Evolutionary conservation across 768 basidiomycete species (phyloP).

Genomic region (Amanita molliuscula): DNA sequence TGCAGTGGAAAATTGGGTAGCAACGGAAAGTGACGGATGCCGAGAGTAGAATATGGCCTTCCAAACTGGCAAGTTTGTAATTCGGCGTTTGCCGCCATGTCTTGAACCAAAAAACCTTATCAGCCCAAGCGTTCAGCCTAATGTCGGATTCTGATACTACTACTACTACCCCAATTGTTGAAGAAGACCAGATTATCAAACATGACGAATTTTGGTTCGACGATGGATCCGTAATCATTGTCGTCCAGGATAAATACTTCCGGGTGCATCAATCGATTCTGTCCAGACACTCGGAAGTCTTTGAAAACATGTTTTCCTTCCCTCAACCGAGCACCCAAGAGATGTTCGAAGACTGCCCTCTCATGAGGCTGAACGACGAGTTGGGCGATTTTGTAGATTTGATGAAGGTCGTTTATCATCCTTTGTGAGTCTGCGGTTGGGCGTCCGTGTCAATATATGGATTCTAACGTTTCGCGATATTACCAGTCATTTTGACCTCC

Average conservation of each 20-base stretch:
- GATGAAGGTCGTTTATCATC: slow-evolving; percentile 26
- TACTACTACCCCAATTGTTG: neutral
- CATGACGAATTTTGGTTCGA: slow-evolving; percentile 23
- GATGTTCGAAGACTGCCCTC: slow-evolving; percentile 24
- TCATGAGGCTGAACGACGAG: slow-evolving; percentile 21
- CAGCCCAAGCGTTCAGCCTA: neutral
- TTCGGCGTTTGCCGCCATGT: no score
- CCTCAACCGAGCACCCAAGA: slow-evolving; percentile 24
- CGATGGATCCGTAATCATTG: slow-evolving; percentile 29
- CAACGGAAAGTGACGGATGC: no score
- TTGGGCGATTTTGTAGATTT: slow-evolving; percentile 26
- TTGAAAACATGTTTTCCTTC: slow-evolving; percentile 26
- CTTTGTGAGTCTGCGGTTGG: slow-evolving; percentile 19
- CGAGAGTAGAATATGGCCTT: no score
- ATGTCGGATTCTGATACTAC: neutral
- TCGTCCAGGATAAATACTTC: slow-evolving; percentile 22
- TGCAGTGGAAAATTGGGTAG: no score
- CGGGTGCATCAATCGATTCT: slow-evolving; percentile 28
- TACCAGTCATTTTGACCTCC: slow-evolving; percentile 27
- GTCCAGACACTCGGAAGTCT: slow-evolving; percentile 29
- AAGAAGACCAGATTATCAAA: neutral
- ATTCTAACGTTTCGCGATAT: neutral
- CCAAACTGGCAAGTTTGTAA: no score
- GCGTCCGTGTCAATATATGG: neutral
- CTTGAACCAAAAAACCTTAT: no score